Evolutionary conservation across 2,329 filamentous ascomycete species (phyloP), one percentile per base, ranked within the genome.

Genomic region (Stylonectria norvegica): DNA sequence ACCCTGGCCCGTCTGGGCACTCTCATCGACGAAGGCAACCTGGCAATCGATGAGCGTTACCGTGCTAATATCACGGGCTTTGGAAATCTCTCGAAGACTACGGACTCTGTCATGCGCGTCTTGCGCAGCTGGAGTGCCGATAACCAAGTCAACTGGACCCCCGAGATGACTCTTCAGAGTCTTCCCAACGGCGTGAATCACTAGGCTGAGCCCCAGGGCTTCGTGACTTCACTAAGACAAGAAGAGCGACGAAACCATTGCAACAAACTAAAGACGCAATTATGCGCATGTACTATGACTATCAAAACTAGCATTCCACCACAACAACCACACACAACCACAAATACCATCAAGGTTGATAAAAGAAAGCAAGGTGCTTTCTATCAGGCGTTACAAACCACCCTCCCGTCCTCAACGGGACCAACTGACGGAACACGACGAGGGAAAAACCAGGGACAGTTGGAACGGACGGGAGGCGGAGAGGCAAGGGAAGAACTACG

Each of bases 51-150:
- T n/a, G n/a, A n/a, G n/a, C n/a, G n/a, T n/a, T n/a, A n/a, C 17
- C 65, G 53, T 29, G 60, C 62, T 17, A 54, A 59, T 15, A 55
- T 69, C 14, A 49, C 54, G 1, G n/a, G n/a, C 66, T 68, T 0
- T 73, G 72, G 70, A 66, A 65, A 7, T 61, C 60, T 3, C 58
- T 73, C 8, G 69, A 75, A 40, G 71, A 74, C n/a, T n/a, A n/a
- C n/a, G n/a, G n/a, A n/a, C n/a, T n/a, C n/a, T n/a, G 55, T 58
- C 5, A 49, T 76, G 40, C 58, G 56, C 5, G 55, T 73, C 4
- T 56, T 76, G 47, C 61, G 60, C 3, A 56, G 61, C 17, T 76
- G 71, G 68, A 69, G 67, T 31, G 60, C 63, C 7, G 63, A 67
- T 3, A 70, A 75, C 43, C 56, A 57, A 5, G 64, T 75, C n/a